Evolutionary conservation across 306 rosid species (phyloP).

Genomic region (Herpetospermum pedunculosum): DNA sequence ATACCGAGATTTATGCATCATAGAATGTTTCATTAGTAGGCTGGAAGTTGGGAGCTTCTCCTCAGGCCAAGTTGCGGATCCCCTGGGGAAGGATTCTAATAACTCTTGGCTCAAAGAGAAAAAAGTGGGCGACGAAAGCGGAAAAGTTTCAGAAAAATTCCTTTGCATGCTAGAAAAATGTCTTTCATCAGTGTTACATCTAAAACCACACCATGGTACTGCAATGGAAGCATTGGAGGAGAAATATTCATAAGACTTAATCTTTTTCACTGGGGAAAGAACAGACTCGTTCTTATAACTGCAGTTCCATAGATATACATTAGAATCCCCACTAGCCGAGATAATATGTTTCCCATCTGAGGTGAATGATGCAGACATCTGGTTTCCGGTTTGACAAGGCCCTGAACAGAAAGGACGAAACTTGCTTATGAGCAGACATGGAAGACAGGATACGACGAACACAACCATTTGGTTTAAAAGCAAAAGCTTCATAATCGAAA

Average conservation of each 20-base stretch:
- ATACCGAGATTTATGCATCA: conserved; percentile 51
- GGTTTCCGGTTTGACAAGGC: conserved; percentile 40
- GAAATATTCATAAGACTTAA: conserved; percentile 60
- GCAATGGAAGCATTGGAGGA: conserved; percentile 63
- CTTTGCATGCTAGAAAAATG: conserved; percentile 25
- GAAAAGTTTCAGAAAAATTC: conserved; percentile 22
- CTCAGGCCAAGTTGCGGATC: conserved; percentile 98
- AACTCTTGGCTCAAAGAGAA: conserved; percentile 60
- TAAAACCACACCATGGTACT: conserved; percentile 70
- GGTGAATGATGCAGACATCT: conserved; percentile 56
- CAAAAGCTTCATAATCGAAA: background rate
- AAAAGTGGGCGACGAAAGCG: conserved; percentile 34
- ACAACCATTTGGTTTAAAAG: background rate
- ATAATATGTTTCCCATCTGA: conserved; percentile 87
- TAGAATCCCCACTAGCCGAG: conserved; percentile 81
- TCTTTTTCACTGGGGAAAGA: conserved; percentile 38
- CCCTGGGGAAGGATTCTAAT: conserved; percentile 66
- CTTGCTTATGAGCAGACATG: background rate
- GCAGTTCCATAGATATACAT: conserved; percentile 75
- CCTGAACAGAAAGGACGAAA: conserved; percentile 34
- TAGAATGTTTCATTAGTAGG: conserved; percentile 27
- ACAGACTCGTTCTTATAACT: conserved; percentile 25
- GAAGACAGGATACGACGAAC: background rate
- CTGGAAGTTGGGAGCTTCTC: conserved; percentile 76
- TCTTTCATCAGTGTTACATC: conserved; percentile 21